Percentiles rank a stretch among this genome's conserved stretches.
These are phyloP conservation scores for Polygonum aviculare DNA, from an alignment of 148 eudicot genomes.

Conservation along the genomic window DNA sequence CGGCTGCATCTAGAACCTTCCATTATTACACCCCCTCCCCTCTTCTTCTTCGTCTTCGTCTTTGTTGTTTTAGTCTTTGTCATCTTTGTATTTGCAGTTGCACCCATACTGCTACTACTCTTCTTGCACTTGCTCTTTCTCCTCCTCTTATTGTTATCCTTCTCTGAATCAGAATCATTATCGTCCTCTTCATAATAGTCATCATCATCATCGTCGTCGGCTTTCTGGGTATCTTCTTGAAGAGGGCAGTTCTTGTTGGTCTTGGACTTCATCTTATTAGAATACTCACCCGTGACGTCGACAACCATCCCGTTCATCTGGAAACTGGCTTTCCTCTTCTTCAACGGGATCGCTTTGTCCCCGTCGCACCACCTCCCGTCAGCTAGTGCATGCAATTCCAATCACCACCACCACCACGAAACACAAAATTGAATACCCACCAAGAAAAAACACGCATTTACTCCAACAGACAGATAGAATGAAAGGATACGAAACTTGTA, in stretches of 20 bases:
- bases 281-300: background rate
- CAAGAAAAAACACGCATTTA: background rate
- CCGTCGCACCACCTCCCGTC: constrained; percentile 25
- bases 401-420: background rate
- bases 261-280: constrained; percentile 1
- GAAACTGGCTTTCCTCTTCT: constrained; percentile 45
- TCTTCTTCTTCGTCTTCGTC: constrained; percentile 17
- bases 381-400: background rate
- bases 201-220: background rate
- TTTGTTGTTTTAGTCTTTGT: no score
- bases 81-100: no score
- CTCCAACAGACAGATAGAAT: no score
- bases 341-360: constrained; percentile 41
- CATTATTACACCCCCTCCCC: constrained; percentile 52
- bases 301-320: background rate
- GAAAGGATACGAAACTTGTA: background rate
- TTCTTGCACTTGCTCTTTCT: constrained; percentile 17
- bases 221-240: background rate
- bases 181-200: background rate
- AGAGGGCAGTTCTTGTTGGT: constrained; percentile 9
- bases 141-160: constrained; percentile 13
- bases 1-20: constrained; percentile 90
- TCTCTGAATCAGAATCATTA: background rate
- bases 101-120: background rate
- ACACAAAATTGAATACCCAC: background rate